These are phyloP conservation scores for Gautieria morchelliformis DNA, from an alignment of 768 basidiomycete genomes.

Conservation along the genomic window DNA sequence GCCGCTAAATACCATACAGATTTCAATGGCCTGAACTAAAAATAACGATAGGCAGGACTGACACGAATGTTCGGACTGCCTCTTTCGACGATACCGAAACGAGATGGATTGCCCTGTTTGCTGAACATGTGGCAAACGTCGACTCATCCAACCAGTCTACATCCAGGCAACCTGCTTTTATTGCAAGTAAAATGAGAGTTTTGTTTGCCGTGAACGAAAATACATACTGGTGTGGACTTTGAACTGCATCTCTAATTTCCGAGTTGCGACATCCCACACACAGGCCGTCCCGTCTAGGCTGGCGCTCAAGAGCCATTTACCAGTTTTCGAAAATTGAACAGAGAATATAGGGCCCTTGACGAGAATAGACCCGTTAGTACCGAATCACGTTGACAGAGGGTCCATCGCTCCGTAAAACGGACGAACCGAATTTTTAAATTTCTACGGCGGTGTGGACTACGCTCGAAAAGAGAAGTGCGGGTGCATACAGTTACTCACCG, in stretches of 20 bases:
- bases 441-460: background rate
- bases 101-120: constrained; percentile 55
- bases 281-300: constrained; percentile 72
- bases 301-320: constrained; percentile 64
- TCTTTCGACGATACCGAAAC: constrained; percentile 42
- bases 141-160: constrained; percentile 70
- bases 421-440: background rate
- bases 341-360: constrained; percentile 75
- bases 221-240: constrained; percentile 52
- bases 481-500: constrained; percentile 18
- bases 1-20: constrained; percentile 35
- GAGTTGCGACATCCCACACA: constrained; percentile 66
- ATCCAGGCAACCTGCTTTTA: constrained; percentile 55
- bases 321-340: constrained; percentile 63
- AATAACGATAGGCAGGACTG: constrained; percentile 18
- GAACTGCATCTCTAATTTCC: constrained; percentile 53
- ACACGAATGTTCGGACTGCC: constrained; percentile 58
- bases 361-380: constrained; percentile 1
- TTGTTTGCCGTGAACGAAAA: background rate
- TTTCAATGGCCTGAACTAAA: background rate
- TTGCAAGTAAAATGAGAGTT: background rate
- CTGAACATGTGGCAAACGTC: constrained; percentile 65
- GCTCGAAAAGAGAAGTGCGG: background rate
- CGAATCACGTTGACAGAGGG: background rate
- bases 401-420: background rate